These are phyloP conservation scores for Eucalyptus marginata DNA, from an alignment of 345 rosid genomes.

Conservation along the genomic window DNA sequence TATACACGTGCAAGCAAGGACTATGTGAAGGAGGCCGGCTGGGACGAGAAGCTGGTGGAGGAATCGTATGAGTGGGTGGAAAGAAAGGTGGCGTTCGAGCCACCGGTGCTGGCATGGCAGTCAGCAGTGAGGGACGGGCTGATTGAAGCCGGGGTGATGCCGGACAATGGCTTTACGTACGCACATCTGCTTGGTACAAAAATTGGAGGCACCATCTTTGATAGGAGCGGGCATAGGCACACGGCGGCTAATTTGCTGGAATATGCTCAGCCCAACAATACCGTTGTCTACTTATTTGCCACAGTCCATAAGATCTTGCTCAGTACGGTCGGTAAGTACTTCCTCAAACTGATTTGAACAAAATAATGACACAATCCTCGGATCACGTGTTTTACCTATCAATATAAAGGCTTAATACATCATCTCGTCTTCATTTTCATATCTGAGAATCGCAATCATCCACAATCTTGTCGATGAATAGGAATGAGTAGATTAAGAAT, in stretches of 20 bases:
- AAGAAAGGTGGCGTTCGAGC: slow-evolving; percentile 45
- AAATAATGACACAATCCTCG: not conserved
- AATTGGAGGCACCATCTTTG: slow-evolving; percentile 66
- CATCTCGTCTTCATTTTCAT: not conserved
- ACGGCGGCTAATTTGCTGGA: slow-evolving; percentile 72
- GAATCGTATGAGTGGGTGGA: slow-evolving; percentile 72
- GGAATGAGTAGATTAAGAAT: not conserved
- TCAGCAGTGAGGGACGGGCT: slow-evolving; percentile 67
- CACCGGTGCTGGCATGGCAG: slow-evolving; percentile 51
- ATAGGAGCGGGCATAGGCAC: slow-evolving; percentile 55
- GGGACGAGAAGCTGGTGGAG: slow-evolving; percentile 33
- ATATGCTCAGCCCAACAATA: slow-evolving; percentile 39
- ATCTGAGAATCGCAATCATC: not conserved
- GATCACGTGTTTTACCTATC: not conserved
- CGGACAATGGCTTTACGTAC: slow-evolving; percentile 61
- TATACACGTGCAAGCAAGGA: slow-evolving; percentile 43
- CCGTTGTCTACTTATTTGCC: slow-evolving; percentile 52
- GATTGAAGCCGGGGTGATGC: slow-evolving; percentile 49
- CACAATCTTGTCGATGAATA: not conserved
- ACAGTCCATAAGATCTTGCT: slow-evolving; percentile 51
- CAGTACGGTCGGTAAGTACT: slow-evolving; percentile 18
- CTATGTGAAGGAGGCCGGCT: slow-evolving; percentile 31
- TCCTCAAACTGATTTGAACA: not conserved
- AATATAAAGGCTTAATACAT: not conserved
- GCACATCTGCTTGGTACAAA: slow-evolving; percentile 67